A percentile compares a stretch with the other conserved stretches of the same genome.
Evolutionary conservation across 1,284 basidiomycete genomes (phyloP).

Genomic region (Ustilago bromivora): DNA sequence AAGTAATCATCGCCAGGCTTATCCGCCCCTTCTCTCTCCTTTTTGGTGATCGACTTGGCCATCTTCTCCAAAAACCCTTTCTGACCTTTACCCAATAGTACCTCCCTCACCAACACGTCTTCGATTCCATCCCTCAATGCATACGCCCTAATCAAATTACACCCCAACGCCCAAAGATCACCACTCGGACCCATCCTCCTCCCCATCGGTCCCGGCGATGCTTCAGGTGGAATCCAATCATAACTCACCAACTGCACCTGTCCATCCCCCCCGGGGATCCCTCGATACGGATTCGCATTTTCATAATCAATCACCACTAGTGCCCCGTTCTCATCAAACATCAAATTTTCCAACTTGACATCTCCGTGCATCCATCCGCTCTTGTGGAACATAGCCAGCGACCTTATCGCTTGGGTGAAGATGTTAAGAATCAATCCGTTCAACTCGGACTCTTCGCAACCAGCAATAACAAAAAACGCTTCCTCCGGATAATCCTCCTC

Average conservation of each 20-base stretch:
- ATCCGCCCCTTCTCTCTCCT: constrained; percentile 1
- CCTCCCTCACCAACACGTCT: constrained; percentile 56
- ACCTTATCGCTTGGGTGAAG: constrained; percentile 59
- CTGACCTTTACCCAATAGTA: constrained; percentile 57
- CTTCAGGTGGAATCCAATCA: constrained; percentile 68
- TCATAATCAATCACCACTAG: constrained; percentile 68
- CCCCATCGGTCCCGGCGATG: constrained; percentile 56
- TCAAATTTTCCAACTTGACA: constrained; percentile 68
- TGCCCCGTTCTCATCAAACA: constrained; percentile 60
- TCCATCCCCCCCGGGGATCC: constrained; percentile 61
- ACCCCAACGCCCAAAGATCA: constrained; percentile 66
- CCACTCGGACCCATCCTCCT: constrained; percentile 63
- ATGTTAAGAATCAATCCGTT: constrained; percentile 60
- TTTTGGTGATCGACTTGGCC: constrained; percentile 23
- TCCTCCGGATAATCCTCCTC: constrained; percentile 69
- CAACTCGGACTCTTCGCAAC: constrained; percentile 64
- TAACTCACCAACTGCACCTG: constrained; percentile 62
- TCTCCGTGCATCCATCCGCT: constrained; percentile 68
- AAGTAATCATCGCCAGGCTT: constrained; percentile 25
- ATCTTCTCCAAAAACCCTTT: constrained; percentile 54
- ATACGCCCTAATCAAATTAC: constrained; percentile 65
- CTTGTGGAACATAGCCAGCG: constrained; percentile 59
- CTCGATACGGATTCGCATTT: constrained; percentile 66
- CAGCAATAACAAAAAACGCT: constrained; percentile 67
- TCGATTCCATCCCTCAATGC: constrained; percentile 65